Conservation (phyloP, 441 rosid genomes). For the Hura crepitans region DNA sequence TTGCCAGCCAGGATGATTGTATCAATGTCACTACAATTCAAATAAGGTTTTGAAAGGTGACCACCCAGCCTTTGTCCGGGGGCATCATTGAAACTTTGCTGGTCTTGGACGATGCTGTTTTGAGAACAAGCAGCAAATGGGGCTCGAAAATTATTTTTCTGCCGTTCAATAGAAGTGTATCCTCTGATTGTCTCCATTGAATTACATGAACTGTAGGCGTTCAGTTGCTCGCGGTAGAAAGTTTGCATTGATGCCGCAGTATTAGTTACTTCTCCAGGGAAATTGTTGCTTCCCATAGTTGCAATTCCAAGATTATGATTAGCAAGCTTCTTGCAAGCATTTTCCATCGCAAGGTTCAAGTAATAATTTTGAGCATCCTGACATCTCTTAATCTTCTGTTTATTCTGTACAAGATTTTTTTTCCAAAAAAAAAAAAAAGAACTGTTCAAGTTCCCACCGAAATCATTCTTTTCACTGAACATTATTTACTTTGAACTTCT, state of each 20-base stretch:
- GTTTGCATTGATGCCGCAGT: not conserved
- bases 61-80: not conserved
- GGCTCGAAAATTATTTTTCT: conserved; percentile 6
- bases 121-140: not conserved
- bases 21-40: not conserved
- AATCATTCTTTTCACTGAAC: not conserved
- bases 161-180: not conserved
- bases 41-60: not conserved
- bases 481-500: not conserved
- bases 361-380: not conserved
- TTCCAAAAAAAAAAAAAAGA: not conserved
- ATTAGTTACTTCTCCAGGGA: not conserved
- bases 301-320: not conserved
- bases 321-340: not conserved
- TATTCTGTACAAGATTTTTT: conserved; percentile 17
- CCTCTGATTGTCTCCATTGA: conserved; percentile 12
- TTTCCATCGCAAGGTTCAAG: conserved; percentile 10
- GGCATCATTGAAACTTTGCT: conserved; percentile 10
- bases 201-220: conserved; percentile 4
- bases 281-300: not conserved
- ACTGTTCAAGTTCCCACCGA: not conserved
- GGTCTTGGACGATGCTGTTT: not conserved
- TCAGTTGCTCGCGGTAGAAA: conserved; percentile 13
- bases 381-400: not conserved
- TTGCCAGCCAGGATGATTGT: not conserved